phyloP scores from a whole-genome alignment of 2,329 filamentous ascomycete species.

The Gnomoniopsis sp. region DNA sequence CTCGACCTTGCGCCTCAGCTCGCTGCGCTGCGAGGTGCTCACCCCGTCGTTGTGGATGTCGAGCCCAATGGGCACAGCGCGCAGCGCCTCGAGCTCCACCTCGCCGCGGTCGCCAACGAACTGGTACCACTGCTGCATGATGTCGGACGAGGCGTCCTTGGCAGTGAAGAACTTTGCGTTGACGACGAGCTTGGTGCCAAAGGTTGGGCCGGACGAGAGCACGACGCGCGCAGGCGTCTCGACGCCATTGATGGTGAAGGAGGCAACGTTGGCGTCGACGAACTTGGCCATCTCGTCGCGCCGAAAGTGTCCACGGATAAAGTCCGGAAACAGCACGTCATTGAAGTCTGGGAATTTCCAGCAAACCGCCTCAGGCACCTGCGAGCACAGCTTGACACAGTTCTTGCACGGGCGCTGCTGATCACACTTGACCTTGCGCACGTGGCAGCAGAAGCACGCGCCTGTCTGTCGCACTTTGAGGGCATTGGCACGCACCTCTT shows the following conservation, averaged over 20 bases:
- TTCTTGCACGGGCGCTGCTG: conserved; percentile 53
- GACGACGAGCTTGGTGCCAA: conserved; percentile 43
- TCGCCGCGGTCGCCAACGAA: conserved; percentile 32
- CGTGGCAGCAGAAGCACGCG: conserved; percentile 58
- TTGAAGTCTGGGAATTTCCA: conserved; percentile 58
- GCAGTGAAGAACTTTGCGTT: conserved; percentile 51
- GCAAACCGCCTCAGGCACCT: conserved; percentile 53
- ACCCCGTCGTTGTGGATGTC: conserved; percentile 31
- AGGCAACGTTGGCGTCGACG: conserved; percentile 45
- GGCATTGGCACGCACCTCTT: conserved; percentile 52
- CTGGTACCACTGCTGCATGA: conserved; percentile 50
- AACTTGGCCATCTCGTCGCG: conserved; percentile 48
- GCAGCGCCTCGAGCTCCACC: conserved; percentile 38
- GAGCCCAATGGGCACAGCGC: conserved; percentile 48
- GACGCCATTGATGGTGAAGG: conserved; percentile 38
- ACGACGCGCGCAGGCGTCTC: conserved; percentile 41
- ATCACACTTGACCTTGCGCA: conserved; percentile 57
- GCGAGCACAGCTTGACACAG: conserved; percentile 49
- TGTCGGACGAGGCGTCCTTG: conserved; percentile 37
- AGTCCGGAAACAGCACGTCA: conserved; percentile 47
- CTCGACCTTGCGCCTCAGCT: conserved; percentile 42
- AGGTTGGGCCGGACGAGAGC: conserved; percentile 44
- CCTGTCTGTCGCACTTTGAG: conserved; percentile 51
- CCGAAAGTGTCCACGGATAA: conserved; percentile 48
- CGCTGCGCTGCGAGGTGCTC: conserved; percentile 38